Evolutionary conservation across 192 early-diverging fungal genomes (phyloP).

Genomic region (Phlyctochytrium bullatum): DNA sequence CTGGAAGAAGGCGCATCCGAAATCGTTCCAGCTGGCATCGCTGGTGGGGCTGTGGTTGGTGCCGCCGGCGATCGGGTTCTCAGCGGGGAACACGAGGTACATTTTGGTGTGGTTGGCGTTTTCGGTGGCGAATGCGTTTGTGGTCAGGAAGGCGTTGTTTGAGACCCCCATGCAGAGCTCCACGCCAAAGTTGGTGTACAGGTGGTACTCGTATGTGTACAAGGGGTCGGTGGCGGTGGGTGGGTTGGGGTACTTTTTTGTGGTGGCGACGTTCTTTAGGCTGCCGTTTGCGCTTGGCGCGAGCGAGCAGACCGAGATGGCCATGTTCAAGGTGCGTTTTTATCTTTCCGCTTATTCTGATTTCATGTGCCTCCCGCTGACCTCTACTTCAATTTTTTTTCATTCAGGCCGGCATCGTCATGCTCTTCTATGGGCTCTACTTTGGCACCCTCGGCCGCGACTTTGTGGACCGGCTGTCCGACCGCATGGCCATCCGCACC

Average conservation of each 20-base stretch:
- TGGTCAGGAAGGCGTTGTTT: constrained; percentile 35
- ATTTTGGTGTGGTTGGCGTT: constrained; percentile 39
- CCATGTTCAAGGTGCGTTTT: constrained; percentile 38
- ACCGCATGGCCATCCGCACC: constrained; percentile 48
- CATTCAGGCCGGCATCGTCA: constrained; percentile 39
- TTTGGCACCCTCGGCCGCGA: constrained; percentile 51
- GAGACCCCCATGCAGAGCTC: constrained; percentile 39
- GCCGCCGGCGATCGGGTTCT: constrained; percentile 38
- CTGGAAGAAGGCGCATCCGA: constrained; percentile 44
- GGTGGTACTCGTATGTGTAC: constrained; percentile 46
- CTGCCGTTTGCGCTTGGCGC: constrained; percentile 37
- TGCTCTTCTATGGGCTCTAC: constrained; percentile 54
- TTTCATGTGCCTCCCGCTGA: neutral
- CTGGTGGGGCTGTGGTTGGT: constrained; percentile 52
- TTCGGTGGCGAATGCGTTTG: constrained; percentile 36
- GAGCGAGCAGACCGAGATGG: constrained; percentile 29
- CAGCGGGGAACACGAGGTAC: constrained; percentile 42
- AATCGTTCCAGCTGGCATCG: constrained; percentile 42
- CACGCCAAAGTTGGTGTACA: constrained; percentile 50
- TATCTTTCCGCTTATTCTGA: constrained; percentile 8
- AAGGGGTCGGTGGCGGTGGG: constrained; percentile 37
- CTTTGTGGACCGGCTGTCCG: constrained; percentile 50
- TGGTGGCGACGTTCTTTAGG: constrained; percentile 44
- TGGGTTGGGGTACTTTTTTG: constrained; percentile 37
- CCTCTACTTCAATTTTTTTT: neutral